Percentiles rank a stretch among this genome's conserved stretches.
These are phyloP conservation scores for Penicillium mononematosum DNA, from an alignment of 495 filamentous ascomycete species.

Conservation along the genomic window DNA sequence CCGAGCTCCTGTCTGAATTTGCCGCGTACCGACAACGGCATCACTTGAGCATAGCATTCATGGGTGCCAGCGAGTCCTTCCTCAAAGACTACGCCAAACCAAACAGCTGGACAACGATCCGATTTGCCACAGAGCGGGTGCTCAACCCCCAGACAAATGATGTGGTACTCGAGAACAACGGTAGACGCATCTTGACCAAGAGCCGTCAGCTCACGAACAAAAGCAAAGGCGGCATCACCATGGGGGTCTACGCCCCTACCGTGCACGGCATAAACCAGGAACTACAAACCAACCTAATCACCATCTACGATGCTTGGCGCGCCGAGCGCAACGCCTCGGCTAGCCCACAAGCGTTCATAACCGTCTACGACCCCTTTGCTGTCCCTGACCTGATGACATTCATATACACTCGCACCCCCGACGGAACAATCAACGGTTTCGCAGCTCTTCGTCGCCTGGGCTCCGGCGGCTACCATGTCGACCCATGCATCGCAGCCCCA, in stretches of 20 bases:
- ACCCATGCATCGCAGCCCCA: constrained; percentile 43
- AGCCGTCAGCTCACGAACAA: constrained; percentile 39
- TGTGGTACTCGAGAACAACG: constrained; percentile 35
- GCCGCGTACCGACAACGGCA: constrained; percentile 28
- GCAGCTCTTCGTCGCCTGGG: constrained; percentile 41
- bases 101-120: constrained; percentile 37
- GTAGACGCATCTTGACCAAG: constrained; percentile 40
- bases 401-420: constrained; percentile 37
- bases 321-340: constrained; percentile 29
- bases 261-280: constrained; percentile 25
- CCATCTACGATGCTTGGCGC: constrained; percentile 44
- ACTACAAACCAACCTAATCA: constrained; percentile 33
- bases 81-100: constrained; percentile 24
- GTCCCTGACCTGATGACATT: constrained; percentile 43
- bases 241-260: constrained; percentile 37
- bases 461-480: constrained; percentile 42
- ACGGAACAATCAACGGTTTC: constrained; percentile 37
- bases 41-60: constrained; percentile 36
- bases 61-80: constrained; percentile 38
- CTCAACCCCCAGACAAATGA: constrained; percentile 44
- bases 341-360: constrained; percentile 41
- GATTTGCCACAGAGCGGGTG: constrained; percentile 43
- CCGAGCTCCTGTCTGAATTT: constrained; percentile 37
- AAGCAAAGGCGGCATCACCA: constrained; percentile 32
- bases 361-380: constrained; percentile 45